phyloP scores from a whole-genome alignment of 1,284 basidiomycete species.

The Tilletia horrida region DNA sequence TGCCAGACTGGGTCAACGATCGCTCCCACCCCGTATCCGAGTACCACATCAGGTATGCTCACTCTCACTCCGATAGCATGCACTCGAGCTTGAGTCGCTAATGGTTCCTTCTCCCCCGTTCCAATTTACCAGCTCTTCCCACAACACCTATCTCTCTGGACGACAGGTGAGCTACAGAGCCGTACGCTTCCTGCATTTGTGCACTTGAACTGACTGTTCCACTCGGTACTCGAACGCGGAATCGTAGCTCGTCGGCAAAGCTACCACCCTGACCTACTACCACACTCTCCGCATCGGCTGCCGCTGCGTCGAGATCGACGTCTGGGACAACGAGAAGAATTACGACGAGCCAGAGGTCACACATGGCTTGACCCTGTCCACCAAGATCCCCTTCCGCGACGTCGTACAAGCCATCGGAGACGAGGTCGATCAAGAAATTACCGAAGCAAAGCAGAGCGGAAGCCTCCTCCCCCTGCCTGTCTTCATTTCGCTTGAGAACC shows the following conservation, averaged over 20 bases:
- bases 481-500: slow-evolving; percentile 67
- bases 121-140: background rate
- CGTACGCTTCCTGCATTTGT: too few relatives aligned
- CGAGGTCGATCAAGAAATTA: slow-evolving; percentile 25
- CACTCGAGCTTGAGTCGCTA: too few relatives aligned
- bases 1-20: slow-evolving; percentile 37
- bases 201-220: too few relatives aligned
- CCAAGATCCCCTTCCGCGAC: slow-evolving; percentile 36
- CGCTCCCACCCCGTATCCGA: slow-evolving; percentile 36
- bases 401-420: slow-evolving; percentile 39
- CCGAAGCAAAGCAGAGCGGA: slow-evolving; percentile 14
- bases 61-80: background rate
- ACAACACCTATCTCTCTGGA: slow-evolving; percentile 63
- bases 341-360: slow-evolving; percentile 63
- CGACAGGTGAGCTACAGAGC: background rate
- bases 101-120: too few relatives aligned
- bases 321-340: slow-evolving; percentile 61
- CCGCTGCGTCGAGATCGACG: slow-evolving; percentile 69
- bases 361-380: slow-evolving; percentile 57
- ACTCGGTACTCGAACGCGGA: too few relatives aligned
- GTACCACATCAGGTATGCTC: slow-evolving; percentile 56
- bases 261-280: slow-evolving; percentile 63
- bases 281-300: slow-evolving; percentile 62
- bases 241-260: slow-evolving; percentile 61
- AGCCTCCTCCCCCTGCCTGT: slow-evolving; percentile 56